Base-by-base conservation (phyloP, 352 stramenopile genomes). In the Phytophthora chlamydospora region DNA sequence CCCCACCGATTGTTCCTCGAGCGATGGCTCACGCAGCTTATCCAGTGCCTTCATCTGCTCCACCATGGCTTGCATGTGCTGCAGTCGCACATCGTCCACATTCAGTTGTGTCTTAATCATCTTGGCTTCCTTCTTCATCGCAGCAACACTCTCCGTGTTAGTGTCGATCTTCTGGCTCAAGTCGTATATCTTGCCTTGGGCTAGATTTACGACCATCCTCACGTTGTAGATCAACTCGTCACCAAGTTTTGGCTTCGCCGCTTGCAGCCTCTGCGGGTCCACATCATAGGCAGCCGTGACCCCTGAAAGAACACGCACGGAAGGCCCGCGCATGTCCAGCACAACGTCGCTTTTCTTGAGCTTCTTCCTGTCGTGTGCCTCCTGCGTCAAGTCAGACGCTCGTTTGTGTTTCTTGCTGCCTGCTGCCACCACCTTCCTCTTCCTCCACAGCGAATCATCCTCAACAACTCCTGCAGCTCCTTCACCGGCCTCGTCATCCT, bases 161-260 rank as follows among this genome's bases (percentile, higher is more conserved):
- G 58, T 60, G 4, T 77, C 72, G 39, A 90, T 83, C 52, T 92
- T 91, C 41, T 91, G 79, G 16, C 68, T 93, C 36, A 93, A 50
- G 54, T 90, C 82, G 40, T 79, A 86, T 54, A 96, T 91, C 32
- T 86, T 71, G 7, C 81, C 78, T 67, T 97, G 82, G 3, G 89
- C 72, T 2, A 93, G 55, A 58, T 93, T 93, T 36, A 97, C 89
- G 13, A 97, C 75, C 72, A 93, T 91, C 29, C 83, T 75, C 12
- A 97, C 83, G 52, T 97, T 97, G 66, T 96, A 94, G 63, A 97
- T 90, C 17, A 97, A 73, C 70, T 97, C 91, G 44, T 97, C 86
- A 2, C 91, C 91, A 6, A 97, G 62, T 61, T 94, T 94, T 0
- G 89, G 88, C 49, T 67, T 78, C 2, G 68, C 68, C 2, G 65